A percentile compares a stretch with the other conserved stretches of the same genome.
These are phyloP conservation scores for Venturia pyrina DNA, from an alignment of 2,329 filamentous ascomycete species.

Conservation along the genomic window DNA sequence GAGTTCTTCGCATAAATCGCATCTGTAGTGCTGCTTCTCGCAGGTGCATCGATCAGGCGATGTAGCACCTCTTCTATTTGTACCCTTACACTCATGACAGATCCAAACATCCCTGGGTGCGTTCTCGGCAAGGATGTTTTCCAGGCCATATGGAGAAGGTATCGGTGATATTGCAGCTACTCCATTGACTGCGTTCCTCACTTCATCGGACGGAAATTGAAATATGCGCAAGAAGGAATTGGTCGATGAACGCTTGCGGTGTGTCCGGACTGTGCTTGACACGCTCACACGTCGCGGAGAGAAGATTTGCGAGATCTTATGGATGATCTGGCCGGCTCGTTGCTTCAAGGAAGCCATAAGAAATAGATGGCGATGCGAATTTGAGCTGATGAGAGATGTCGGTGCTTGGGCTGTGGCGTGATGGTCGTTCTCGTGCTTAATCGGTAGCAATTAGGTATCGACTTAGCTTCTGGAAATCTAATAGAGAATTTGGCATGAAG, in stretches of 20 bases:
- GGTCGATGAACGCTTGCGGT: neutral
- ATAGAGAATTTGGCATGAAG: neutral
- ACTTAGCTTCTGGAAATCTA: neutral
- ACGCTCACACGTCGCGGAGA: neutral
- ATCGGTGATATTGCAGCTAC: neutral
- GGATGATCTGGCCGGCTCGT: neutral
- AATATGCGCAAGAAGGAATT: neutral
- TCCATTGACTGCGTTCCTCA: neutral
- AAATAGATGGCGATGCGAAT: neutral
- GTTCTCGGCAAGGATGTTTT: neutral
- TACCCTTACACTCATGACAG: neutral
- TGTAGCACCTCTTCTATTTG: neutral
- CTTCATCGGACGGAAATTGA: slow-evolving; percentile 8
- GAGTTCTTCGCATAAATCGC: neutral
- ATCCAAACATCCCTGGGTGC: neutral
- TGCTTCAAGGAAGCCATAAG: neutral
- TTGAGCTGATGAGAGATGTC: neutral
- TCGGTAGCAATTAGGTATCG: neutral
- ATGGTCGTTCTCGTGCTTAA: neutral
- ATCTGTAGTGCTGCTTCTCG: neutral
- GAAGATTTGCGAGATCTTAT: neutral
- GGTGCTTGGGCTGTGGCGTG: neutral
- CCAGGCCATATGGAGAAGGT: neutral
- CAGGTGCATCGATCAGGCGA: neutral
- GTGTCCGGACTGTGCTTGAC: neutral